These are phyloP conservation scores for Rhodotorula toruloides DNA, from an alignment of 768 basidiomycete species.

Conservation along the genomic window DNA sequence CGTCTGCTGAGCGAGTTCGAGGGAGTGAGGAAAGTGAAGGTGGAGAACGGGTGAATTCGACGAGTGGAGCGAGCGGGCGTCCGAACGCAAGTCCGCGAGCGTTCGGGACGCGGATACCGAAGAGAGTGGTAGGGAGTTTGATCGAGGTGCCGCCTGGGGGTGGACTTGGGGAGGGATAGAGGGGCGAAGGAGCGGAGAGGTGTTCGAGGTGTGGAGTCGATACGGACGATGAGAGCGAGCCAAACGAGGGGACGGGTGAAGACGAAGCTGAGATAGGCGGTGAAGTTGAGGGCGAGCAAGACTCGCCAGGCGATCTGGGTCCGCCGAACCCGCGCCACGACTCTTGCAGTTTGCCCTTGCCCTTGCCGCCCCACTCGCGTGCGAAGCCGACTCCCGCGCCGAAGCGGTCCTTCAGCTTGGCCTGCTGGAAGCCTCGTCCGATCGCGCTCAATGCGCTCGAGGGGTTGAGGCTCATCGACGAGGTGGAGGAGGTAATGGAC, in stretches of 20 bases:
- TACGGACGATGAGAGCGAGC: background rate
- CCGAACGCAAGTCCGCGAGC: slow-evolving; percentile 14
- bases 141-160: background rate
- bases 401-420: slow-evolving; percentile 20
- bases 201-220: slow-evolving; percentile 5
- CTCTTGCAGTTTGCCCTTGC: slow-evolving; percentile 12
- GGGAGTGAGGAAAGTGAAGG: background rate
- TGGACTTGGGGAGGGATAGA: background rate
- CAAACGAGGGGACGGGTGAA: background rate
- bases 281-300: background rate
- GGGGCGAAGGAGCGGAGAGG: background rate
- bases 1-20: background rate
- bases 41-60: slow-evolving; percentile 1
- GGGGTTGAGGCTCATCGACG: background rate
- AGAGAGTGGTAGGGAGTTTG: slow-evolving; percentile 12
- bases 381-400: slow-evolving; percentile 21
- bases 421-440: background rate
- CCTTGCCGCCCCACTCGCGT: slow-evolving; percentile 23
- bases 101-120: slow-evolving; percentile 13
- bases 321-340: background rate
- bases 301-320: background rate
- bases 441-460: background rate
- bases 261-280: background rate
- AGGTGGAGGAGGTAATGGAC: background rate
- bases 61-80: slow-evolving; percentile 4